Conservation (phyloP, 1,139 yeast species). For the Suhomyces wounanorum region DNA sequence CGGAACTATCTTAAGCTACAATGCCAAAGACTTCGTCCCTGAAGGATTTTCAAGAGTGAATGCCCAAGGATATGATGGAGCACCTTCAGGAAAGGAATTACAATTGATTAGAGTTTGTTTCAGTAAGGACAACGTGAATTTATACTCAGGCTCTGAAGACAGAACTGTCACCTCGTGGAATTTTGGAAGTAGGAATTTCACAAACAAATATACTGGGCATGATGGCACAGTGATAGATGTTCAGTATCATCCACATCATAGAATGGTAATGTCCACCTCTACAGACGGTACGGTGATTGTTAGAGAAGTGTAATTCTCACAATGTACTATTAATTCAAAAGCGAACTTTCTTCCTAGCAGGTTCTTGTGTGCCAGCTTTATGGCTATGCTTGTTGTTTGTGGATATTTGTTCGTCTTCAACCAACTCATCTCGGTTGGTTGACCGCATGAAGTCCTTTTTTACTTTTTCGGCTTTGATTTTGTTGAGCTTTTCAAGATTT, state of each 20-base stretch:
- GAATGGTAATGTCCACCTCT: constrained; percentile 47
- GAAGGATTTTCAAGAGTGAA: constrained; percentile 40
- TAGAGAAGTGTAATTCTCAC: constrained; percentile 22
- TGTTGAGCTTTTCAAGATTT: constrained; percentile 39
- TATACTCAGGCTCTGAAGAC: constrained; percentile 67
- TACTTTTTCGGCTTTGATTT: constrained; percentile 27
- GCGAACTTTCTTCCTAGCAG: constrained; percentile 26
- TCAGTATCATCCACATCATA: constrained; percentile 43
- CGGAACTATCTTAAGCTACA: constrained; percentile 58
- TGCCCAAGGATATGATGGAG: constrained; percentile 57
- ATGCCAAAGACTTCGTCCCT: constrained; percentile 48
- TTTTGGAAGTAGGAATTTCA: constrained; percentile 47
- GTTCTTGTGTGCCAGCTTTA: not conserved
- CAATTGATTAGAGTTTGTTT: constrained; percentile 52
- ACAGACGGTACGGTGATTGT: constrained; percentile 53
- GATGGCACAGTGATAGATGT: constrained; percentile 63
- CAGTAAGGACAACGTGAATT: constrained; percentile 35
- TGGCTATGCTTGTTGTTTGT: not conserved
- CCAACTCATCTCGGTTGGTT: constrained; percentile 14
- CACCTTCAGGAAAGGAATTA: constrained; percentile 57
- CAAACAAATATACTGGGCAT: constrained; percentile 59
- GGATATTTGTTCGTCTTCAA: constrained; percentile 8
- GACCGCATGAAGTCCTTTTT: constrained; percentile 18
- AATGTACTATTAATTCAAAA: constrained; percentile 16
- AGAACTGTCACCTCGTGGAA: constrained; percentile 64